Evolutionary conservation across 2,329 filamentous ascomycete genomes (phyloP).

Genomic region (Leptodontidium sp.): DNA sequence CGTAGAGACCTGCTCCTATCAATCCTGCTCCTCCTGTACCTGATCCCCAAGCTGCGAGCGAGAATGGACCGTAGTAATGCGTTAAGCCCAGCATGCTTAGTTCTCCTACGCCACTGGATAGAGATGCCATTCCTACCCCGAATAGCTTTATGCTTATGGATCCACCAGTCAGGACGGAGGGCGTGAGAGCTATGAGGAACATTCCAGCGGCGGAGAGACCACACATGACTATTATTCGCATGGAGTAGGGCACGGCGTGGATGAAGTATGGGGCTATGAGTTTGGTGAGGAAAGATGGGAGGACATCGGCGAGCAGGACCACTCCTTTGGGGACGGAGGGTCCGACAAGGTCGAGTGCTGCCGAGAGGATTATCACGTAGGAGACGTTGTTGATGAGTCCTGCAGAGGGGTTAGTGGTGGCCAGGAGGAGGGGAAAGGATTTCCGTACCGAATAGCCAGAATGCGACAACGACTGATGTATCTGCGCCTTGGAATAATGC

Average conservation of each 20-base stretch:
- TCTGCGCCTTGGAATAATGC: slow-evolving; percentile 73
- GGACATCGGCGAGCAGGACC: slow-evolving; percentile 90
- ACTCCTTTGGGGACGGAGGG: slow-evolving; percentile 86
- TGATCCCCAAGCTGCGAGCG: slow-evolving; percentile 89
- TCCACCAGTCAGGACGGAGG: slow-evolving; percentile 56
- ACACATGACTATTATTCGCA: slow-evolving; percentile 79
- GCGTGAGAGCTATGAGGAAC: slow-evolving; percentile 86
- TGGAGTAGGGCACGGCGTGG: slow-evolving; percentile 80
- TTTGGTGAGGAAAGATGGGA: slow-evolving; percentile 89
- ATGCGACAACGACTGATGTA: slow-evolving; percentile 76
- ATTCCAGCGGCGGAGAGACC: slow-evolving; percentile 82
- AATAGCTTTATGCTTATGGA: slow-evolving; percentile 79
- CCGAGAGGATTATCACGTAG: slow-evolving; percentile 95
- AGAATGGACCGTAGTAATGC: slow-evolving; percentile 89
- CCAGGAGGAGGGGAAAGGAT: slow-evolving; percentile 31
- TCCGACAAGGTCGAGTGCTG: slow-evolving; percentile 94
- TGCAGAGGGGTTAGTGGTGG: slow-evolving; percentile 48
- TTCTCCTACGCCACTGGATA: slow-evolving; percentile 88
- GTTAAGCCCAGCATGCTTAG: slow-evolving; percentile 90
- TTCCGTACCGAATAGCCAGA: slow-evolving; percentile 87
- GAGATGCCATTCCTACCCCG: slow-evolving; percentile 84
- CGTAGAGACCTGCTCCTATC: slow-evolving; percentile 87
- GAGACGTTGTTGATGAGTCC: slow-evolving; percentile 96
- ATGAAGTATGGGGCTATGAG: slow-evolving; percentile 94
- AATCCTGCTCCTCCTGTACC: slow-evolving; percentile 91